Evolutionary conservation across 345 rosid genomes (phyloP).

Genomic region (Syzygium aromaticum): DNA sequence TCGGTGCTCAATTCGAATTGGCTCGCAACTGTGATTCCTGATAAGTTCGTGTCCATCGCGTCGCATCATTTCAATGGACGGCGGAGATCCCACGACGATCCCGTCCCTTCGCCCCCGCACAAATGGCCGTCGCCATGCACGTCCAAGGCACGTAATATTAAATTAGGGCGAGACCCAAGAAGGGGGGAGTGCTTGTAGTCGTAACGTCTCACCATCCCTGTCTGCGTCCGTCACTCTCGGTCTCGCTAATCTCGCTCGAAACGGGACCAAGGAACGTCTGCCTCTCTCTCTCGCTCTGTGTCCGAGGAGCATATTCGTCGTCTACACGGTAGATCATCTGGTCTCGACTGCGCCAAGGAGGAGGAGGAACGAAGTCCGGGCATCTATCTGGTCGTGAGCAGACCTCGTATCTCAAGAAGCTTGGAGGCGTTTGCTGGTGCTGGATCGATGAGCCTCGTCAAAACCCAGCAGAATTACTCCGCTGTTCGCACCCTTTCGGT

Average conservation of each 20-base stretch:
- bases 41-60: not conserved
- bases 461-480: constrained; percentile 42
- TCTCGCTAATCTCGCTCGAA: not conserved
- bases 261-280: not conserved
- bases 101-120: not conserved
- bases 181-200: not conserved
- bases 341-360: not conserved
- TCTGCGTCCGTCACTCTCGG: not conserved
- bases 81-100: not conserved
- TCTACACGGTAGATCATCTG: not conserved
- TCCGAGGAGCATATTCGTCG: not conserved
- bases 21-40: not conserved
- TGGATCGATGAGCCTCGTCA: constrained; percentile 32
- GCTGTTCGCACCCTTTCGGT: constrained; percentile 42
- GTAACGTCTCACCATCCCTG: not conserved
- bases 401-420: not conserved
- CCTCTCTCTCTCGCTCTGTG: not conserved
- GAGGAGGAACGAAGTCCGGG: not conserved
- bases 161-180: not conserved
- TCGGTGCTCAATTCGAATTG: not conserved
- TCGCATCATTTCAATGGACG: not conserved
- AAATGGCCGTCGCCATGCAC: not conserved
- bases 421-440: not conserved
- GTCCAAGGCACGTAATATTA: not conserved
- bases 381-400: not conserved